Conservation (phyloP, 495 filamentous ascomycete species). For the Geoglossum glabrum region DNA sequence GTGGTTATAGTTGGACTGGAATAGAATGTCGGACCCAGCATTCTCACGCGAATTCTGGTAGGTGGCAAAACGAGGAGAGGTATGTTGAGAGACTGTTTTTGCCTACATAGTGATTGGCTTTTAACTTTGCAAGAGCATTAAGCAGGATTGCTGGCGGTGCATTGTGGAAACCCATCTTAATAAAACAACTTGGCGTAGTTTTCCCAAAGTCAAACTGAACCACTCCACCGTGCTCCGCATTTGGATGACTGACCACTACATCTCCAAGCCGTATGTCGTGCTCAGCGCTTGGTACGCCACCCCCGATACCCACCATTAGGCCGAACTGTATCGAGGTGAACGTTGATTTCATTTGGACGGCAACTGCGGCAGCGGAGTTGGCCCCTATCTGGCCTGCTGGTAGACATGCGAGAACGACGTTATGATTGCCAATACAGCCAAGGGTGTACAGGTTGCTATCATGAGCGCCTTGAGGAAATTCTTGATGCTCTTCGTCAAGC, state of each 20-base stretch:
- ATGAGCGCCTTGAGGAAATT: neutral
- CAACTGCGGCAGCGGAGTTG: slow-evolving; percentile 15
- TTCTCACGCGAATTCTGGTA: neutral
- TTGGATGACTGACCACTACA: neutral
- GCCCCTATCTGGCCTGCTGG: slow-evolving; percentile 17
- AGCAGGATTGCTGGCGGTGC: neutral
- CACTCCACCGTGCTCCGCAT: neutral
- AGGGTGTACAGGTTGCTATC: slow-evolving; percentile 18
- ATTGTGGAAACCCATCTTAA: neutral
- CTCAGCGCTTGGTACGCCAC: slow-evolving; percentile 16
- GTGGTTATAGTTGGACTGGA: neutral
- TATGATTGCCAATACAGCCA: slow-evolving; percentile 16
- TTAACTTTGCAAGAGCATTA: neutral
- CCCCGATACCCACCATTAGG: slow-evolving; percentile 26
- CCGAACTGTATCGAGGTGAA: slow-evolving; percentile 20
- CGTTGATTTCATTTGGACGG: slow-evolving; percentile 14
- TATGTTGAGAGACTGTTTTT: neutral
- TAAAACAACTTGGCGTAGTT: neutral
- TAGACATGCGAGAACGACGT: slow-evolving; percentile 20
- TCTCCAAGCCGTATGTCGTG: slow-evolving; percentile 17
- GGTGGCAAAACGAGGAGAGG: neutral
- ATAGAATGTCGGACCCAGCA: neutral
- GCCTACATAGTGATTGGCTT: neutral
- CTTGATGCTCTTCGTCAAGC: neutral
- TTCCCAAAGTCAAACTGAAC: neutral